Conservation (phyloP, 2,329 filamentous ascomycete genomes). For the Pseudogymnoascus sp. region DNA sequence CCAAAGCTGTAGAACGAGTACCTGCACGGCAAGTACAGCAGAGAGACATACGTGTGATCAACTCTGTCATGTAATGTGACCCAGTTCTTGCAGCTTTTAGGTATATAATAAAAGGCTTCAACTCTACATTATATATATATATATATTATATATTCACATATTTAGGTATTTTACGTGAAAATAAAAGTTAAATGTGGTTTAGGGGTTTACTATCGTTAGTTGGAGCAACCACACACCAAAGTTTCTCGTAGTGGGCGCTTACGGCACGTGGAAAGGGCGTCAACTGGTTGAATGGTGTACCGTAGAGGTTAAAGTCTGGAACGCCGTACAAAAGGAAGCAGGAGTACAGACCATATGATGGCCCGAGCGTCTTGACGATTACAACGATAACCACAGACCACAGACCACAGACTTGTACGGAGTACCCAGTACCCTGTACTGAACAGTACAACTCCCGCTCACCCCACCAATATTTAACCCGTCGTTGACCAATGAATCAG, state of each 20-base stretch:
- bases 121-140: neutral
- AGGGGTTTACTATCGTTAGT: conserved; percentile 3
- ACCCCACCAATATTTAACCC: neutral
- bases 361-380: neutral
- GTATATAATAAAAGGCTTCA: neutral
- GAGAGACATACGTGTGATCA: neutral
- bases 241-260: neutral
- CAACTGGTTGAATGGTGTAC: neutral
- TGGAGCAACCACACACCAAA: neutral
- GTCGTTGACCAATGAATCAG: neutral
- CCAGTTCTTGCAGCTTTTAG: neutral
- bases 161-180: neutral
- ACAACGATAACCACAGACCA: too few relatives aligned
- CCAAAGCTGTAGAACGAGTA: conserved; percentile 1
- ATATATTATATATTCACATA: neutral
- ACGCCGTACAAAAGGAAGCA: neutral
- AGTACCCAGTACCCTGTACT: too few relatives aligned
- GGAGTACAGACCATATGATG: neutral
- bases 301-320: neutral
- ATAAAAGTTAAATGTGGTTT: neutral
- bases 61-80: neutral
- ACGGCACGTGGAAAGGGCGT: neutral
- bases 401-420: too few relatives aligned
- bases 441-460: neutral
- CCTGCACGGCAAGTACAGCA: neutral